Percentiles rank a stretch among this genome's conserved stretches.
phyloP scores from a whole-genome alignment of 495 filamentous ascomycete genomes.

The Lichina pygmaea region DNA sequence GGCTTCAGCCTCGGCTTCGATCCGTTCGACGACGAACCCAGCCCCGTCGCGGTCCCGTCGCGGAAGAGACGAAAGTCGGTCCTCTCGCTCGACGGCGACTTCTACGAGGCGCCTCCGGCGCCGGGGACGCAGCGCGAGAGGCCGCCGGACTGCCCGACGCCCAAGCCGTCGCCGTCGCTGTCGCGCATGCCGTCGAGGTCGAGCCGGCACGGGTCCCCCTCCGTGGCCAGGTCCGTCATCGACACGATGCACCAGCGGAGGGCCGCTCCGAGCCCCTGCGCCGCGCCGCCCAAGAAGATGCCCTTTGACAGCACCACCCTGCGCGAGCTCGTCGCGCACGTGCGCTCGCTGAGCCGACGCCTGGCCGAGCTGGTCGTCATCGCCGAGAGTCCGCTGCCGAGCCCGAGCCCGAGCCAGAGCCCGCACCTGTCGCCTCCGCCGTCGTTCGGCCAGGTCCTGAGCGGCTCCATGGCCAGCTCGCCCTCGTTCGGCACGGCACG shows the following conservation, averaged over 20 bases:
- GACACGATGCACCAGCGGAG: conserved; percentile 54
- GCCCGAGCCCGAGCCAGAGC: conserved; percentile 13
- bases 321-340: conserved; percentile 61
- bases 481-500: neutral
- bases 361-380: conserved; percentile 53
- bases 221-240: conserved; percentile 54
- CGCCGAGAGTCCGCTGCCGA: conserved; percentile 45
- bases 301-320: conserved; percentile 82
- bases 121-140: neutral
- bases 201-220: conserved; percentile 21
- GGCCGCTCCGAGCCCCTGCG: conserved; percentile 21
- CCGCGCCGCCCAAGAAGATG: conserved; percentile 34
- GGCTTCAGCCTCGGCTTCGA: conserved; percentile 27
- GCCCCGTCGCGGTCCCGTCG: conserved; percentile 8
- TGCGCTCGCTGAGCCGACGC: conserved; percentile 43
- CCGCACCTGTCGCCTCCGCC: neutral
- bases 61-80: conserved; percentile 20
- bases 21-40: conserved; percentile 31
- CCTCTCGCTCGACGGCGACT: conserved; percentile 34
- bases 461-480: neutral
- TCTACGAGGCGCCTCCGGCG: conserved; percentile 18
- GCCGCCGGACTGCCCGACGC: neutral
- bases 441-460: neutral
- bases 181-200: conserved; percentile 5
- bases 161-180: conserved; percentile 1